These are phyloP conservation scores for Neurospora sp. DNA, from an alignment of 495 filamentous ascomycete species.

Conservation along the genomic window DNA sequence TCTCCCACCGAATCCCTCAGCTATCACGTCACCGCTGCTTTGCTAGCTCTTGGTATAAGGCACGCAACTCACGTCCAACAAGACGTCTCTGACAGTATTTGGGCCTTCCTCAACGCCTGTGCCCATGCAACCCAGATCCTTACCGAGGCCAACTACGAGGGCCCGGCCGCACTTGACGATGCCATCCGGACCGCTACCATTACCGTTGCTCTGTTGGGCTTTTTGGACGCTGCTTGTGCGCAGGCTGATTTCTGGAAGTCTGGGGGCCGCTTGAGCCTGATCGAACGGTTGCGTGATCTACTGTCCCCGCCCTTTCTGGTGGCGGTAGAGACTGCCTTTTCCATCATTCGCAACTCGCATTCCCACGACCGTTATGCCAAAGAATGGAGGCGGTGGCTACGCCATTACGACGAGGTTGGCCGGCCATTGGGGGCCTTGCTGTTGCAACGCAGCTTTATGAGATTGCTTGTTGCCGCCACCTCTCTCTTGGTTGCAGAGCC, in stretches of 20 bases:
- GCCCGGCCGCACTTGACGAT: slow-evolving; percentile 47
- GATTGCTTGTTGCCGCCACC: slow-evolving; percentile 68
- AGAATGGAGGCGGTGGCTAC: slow-evolving; percentile 74
- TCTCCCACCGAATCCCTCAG: slow-evolving; percentile 85
- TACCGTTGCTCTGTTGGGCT: slow-evolving; percentile 74
- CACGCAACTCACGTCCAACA: slow-evolving; percentile 52
- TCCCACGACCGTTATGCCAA: slow-evolving; percentile 38
- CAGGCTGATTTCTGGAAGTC: slow-evolving; percentile 70
- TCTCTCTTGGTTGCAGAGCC: slow-evolving; percentile 56
- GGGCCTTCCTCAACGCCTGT: slow-evolving; percentile 59
- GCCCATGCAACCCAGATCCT: slow-evolving; percentile 35
- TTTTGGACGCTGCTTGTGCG: slow-evolving; percentile 67
- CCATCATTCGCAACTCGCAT: slow-evolving; percentile 62
- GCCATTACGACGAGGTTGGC: slow-evolving; percentile 69
- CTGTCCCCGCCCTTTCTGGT: slow-evolving; percentile 76
- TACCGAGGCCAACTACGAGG: slow-evolving; percentile 39
- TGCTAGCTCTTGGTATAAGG: slow-evolving; percentile 66
- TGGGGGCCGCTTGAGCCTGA: slow-evolving; percentile 56
- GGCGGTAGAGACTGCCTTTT: slow-evolving; percentile 76
- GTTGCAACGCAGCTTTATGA: slow-evolving; percentile 76
- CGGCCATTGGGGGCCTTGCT: slow-evolving; percentile 88
- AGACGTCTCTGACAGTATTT: slow-evolving; percentile 47
- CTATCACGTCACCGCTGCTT: slow-evolving; percentile 62
- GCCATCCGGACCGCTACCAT: slow-evolving; percentile 60
- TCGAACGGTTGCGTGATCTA: slow-evolving; percentile 57